Conservation (phyloP, 179 eudicot genomes). For the Amaranthus tricolor region DNA sequence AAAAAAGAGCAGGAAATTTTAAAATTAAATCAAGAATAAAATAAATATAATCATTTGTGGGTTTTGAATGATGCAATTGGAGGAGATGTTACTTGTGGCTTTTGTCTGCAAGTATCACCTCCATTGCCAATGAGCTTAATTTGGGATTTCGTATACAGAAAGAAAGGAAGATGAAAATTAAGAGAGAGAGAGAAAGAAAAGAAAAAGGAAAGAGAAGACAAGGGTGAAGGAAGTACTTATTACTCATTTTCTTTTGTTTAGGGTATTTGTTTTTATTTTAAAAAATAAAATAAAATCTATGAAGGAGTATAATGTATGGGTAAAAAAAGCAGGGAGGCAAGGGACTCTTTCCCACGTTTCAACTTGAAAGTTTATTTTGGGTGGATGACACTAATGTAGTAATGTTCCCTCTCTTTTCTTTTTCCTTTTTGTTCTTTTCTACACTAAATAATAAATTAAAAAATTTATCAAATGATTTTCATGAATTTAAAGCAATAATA, state of each 20-base stretch:
- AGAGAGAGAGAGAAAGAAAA: neutral
- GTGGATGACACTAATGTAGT: neutral
- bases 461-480: too few species aligned
- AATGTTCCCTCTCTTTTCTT: too few species aligned
- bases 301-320: neutral
- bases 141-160: constrained; percentile 32
- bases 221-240: neutral
- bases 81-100: neutral
- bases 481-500: too few species aligned
- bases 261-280: too few species aligned
- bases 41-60: neutral
- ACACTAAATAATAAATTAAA: too few species aligned
- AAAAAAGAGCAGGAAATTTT: neutral
- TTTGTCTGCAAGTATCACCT: neutral
- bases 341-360: constrained; percentile 9
- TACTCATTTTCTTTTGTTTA: neutral
- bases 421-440: too few species aligned
- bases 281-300: too few species aligned
- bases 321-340: neutral
- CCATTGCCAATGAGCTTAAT: constrained; percentile 19
- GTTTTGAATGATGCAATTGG: neutral
- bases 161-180: constrained; percentile 18
- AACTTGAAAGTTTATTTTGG: neutral
- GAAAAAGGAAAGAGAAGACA: neutral
- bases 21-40: neutral